Conservation (phyloP, 371 early-diverging fungal genomes). For the Lichtheimia hyalospora region DNA sequence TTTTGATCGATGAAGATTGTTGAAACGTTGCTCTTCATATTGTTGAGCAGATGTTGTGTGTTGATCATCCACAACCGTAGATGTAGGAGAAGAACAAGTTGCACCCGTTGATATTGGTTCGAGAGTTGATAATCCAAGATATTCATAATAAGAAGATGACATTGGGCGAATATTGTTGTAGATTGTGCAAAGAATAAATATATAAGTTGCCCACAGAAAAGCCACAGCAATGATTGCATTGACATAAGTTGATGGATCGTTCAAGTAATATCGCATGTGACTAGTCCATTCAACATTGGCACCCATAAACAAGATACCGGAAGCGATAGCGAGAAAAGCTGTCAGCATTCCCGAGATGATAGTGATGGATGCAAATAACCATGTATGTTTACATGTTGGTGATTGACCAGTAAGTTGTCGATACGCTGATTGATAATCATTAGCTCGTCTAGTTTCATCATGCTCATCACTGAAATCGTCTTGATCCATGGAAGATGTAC, state of each 20-base stretch:
- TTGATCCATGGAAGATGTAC: slow-evolving; percentile 15
- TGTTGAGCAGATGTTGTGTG: slow-evolving; percentile 4
- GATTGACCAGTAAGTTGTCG: slow-evolving; percentile 16
- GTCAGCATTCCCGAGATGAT: slow-evolving; percentile 30
- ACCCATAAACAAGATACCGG: slow-evolving; percentile 40
- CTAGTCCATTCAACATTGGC: slow-evolving; percentile 38
- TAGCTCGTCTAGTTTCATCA: slow-evolving; percentile 7
- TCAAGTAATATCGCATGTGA: slow-evolving; percentile 31
- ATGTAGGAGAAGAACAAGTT: background rate
- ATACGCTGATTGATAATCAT: slow-evolving; percentile 12
- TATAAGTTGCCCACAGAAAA: slow-evolving; percentile 39
- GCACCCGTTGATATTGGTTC: background rate
- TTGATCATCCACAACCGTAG: background rate
- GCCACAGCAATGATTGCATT: slow-evolving; percentile 33
- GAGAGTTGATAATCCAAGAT: slow-evolving; percentile 22
- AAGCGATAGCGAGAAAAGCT: slow-evolving; percentile 29
- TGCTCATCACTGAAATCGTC: slow-evolving; percentile 18
- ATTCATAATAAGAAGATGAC: slow-evolving; percentile 57
- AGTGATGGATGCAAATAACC: slow-evolving; percentile 37
- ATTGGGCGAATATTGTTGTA: slow-evolving; percentile 78
- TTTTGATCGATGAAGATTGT: slow-evolving; percentile 11
- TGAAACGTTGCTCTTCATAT: slow-evolving; percentile 13
- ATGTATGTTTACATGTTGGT: slow-evolving; percentile 29
- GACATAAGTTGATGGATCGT: slow-evolving; percentile 36
- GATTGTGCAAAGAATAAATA: slow-evolving; percentile 65